Evolutionary conservation across 2,329 filamentous ascomycete genomes (phyloP).

Genomic region (Fusarium napiforme): DNA sequence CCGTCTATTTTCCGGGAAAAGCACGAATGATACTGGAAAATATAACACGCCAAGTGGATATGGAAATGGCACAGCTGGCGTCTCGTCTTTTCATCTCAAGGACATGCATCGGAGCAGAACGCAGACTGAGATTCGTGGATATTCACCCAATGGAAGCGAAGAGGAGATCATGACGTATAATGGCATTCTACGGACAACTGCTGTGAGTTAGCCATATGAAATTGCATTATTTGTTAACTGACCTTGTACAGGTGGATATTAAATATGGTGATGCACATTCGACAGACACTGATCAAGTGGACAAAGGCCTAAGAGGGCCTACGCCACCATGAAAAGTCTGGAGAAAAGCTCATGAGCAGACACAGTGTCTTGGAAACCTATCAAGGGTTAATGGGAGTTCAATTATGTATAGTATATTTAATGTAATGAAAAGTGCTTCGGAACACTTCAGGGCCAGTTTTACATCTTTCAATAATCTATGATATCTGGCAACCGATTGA

Average conservation of each 20-base stretch:
- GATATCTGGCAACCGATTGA: not conserved
- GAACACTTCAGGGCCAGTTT: not conserved
- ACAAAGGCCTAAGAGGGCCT: not conserved
- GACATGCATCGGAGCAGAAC: slow-evolving; percentile 30
- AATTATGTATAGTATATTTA: not conserved
- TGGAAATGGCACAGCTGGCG: not conserved
- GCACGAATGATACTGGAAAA: not conserved
- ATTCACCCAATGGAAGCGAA: slow-evolving; percentile 37
- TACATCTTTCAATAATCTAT: not conserved
- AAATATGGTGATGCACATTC: not conserved
- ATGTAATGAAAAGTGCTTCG: not conserved
- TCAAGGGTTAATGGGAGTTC: not conserved
- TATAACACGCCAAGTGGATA: slow-evolving; percentile 21
- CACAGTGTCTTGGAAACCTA: rapidly evolving
- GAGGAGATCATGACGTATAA: slow-evolving; percentile 43
- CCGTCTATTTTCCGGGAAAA: slow-evolving; percentile 26
- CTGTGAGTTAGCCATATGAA: not conserved
- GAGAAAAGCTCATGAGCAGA: rapidly evolving
- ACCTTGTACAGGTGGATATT: not conserved
- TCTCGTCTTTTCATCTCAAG: slow-evolving; percentile 25
- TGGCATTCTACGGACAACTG: slow-evolving; percentile 36
- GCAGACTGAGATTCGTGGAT: slow-evolving; percentile 33
- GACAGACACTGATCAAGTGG: not conserved
- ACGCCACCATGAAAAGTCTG: not conserved
- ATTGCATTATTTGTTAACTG: not conserved